Base-by-base conservation (phyloP, 2,329 filamentous ascomycete genomes). In the Stachybotrys chartarum region DNA sequence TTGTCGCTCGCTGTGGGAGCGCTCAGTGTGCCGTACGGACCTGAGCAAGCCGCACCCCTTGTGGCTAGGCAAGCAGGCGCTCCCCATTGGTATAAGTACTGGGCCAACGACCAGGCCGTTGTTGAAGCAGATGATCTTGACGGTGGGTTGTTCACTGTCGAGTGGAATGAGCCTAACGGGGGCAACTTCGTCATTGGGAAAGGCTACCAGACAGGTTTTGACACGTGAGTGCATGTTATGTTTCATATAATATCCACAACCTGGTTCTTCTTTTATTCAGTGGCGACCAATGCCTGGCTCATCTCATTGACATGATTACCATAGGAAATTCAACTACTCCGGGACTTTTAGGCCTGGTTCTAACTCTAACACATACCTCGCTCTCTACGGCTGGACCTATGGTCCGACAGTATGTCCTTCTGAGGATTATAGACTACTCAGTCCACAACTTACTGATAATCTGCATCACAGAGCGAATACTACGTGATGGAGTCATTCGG, bases 281-380 rank as follows among this genome's bases (percentile, higher is more conserved):
- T 51, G 24, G 49, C 18, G 31, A n/a, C 16, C 16, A 30, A 10
- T 11, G 18, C 10, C 18, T 51, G 49, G 49, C 30, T 51, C 31
- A 11, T 51, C 30, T 30, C 49, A 16, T 30, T 51, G 8, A 39
- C 16, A 24, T 53, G 51, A 35, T 47, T 18, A 42, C 11, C 56
- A 68, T 76, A 55, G 65, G 72, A 55, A 52, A 49, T 55, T 55
- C 30, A 71, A 71, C 1, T 77, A 75, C 58, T 52, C 54, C 42
- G 54, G 54, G 64, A 61, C 50, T 68, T 68, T n/a, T 64, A 70
- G 30, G 70, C 69, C 17, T 71, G 69, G 53, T 69, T 71, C 6
- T 47, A 75, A 72, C 55, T 70, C 78, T 56, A 78, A 79, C 56
- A 78, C 54, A 30, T 55, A 55, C 31, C 54, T 55, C 24, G 54